Percentiles rank a stretch among this genome's conserved stretches.
Conservation (phyloP, 208 protist genomes). For the Wallacemonas sp. region DNA sequence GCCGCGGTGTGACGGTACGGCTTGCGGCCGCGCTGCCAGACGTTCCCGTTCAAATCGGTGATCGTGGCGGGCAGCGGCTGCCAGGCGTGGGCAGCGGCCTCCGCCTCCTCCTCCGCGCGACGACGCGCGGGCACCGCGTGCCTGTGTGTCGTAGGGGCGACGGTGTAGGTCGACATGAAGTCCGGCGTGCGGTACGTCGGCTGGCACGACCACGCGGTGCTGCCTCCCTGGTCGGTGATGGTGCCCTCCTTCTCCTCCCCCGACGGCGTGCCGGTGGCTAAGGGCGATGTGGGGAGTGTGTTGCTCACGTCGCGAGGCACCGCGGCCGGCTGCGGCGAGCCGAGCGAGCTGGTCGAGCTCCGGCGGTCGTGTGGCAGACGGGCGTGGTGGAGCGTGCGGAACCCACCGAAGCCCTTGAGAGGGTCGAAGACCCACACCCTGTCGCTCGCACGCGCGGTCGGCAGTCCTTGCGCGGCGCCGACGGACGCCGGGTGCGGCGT, state of each 20-base stretch:
- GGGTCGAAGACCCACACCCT: conserved; percentile 25
- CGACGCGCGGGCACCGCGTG: too few species aligned
- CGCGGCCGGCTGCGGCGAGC: neutral
- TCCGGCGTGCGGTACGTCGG: too few species aligned
- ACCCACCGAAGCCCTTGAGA: conserved; percentile 10
- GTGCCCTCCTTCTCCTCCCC: too few species aligned
- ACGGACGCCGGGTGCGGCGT: neutral
- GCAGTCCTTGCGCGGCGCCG: neutral
- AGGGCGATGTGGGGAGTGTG: neutral
- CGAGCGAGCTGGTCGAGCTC: neutral
- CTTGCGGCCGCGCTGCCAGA: neutral
- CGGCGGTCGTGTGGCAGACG: neutral
- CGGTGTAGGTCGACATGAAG: too few species aligned
- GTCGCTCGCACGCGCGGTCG: conserved; percentile 8
- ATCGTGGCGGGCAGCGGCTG: neutral
- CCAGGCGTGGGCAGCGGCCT: neutral
- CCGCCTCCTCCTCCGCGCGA: conserved; percentile 1
- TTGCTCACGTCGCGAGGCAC: neutral
- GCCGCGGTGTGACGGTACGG: neutral
- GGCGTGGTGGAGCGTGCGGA: neutral
- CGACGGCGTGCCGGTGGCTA: too few species aligned
- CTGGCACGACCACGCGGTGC: too few species aligned
- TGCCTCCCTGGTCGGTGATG: too few species aligned
- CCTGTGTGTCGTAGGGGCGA: too few species aligned
- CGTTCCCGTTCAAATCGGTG: conserved; percentile 25